Evolutionary conservation across 257 asterid species (phyloP), one percentile per base, ranked within the genome.

Genomic region (Plectranthus barbatus): DNA sequence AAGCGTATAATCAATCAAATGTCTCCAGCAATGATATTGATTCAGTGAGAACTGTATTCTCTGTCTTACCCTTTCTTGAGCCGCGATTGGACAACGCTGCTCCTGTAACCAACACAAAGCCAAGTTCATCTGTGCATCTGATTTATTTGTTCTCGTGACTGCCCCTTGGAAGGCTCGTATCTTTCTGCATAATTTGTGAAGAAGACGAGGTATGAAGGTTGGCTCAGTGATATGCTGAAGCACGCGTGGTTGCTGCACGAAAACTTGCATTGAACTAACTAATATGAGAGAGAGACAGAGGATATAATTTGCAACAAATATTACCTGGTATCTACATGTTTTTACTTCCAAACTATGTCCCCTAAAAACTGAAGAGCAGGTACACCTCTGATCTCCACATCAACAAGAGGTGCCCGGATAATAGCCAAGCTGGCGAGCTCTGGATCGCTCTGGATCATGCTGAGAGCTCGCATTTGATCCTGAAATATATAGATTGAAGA

Each of bases 321-420:
- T 58, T 77, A 66, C 78, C 75, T 8, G 10, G 12, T 31, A 53
- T 54, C 55, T n/a, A 39, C 12, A n/a, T 54, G 69, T 31, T 57
- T 68, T 86, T 76, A 93, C 75, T 87, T 93, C 99, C 99, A 93
- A 53, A 93, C 87, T 11, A 78, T 86, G 63, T 93, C 97, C 44
- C 97, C 99, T 24, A 90, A 72, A 76, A 93, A 93, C 79, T 90
- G 97, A 66, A 93, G 99, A 64, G 99, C 99, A 13, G 99, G 99
- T 46, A 93, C 90, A 29, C 99, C 99, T 80, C 99, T 85, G 74
- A 93, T 90, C 77, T 93, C 99, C 11, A 93, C 84, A 69, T 93
- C 99, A 66, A 93, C 97, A 15, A 93, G 93, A 42, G 99, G 99
- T 55, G 99, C 96, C 79, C 81, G 78, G 64, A 84, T 71, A 87